Evolutionary conservation across 2,329 filamentous ascomycete genomes (phyloP), one percentile per base, ranked within the genome.

Genomic region (Magnaporthiopsis incrustans): DNA sequence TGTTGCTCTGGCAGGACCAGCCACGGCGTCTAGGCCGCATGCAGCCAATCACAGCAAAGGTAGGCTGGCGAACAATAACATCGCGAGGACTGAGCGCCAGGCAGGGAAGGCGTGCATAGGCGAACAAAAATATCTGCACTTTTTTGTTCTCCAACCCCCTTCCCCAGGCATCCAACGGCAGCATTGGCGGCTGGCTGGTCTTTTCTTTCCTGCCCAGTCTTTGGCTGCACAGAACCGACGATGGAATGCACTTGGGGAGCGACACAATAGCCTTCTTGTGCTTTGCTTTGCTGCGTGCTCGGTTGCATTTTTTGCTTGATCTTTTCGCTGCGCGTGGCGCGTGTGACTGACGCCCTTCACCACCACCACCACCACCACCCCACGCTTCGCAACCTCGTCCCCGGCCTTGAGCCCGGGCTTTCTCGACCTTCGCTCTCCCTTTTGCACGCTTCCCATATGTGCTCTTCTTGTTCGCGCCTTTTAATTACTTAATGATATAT

Each of bases 1-100:
- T 73, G 75, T 75, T 76, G 74, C 73, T 73, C 69, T 70, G 74
- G 72, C 71, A 75, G 74, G 70, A 68, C 67, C 65, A 68, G 67
- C 67, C 64, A 67, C 65, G 65, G 62, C 62, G 61, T 62, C 63
- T 60, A 64, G 57, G 58, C 60, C 63, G 38, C 66, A 56, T 63
- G 59, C 64, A 71, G 69, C 76, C 77, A 78, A 78, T 78, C 73
- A 77, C 63, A 64, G 59, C 10, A 4, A 32, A 12, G 33, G n/a
- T 32, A 59, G n/a, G 57, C 50, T 60, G 30, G 63, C 32, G 59
- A 64, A 77, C 75, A 76, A 78, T 73, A 78, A 78, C 76, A 77
- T 76, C 71, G 74, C 73, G 73, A 76, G 66, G 64, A 66, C 65
- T 60, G 58, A 27, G 22, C 32, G 32, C 26, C 26, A n/a, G 58